Conservation (phyloP, 331 rosid species). For the Malus hybrid region DNA sequence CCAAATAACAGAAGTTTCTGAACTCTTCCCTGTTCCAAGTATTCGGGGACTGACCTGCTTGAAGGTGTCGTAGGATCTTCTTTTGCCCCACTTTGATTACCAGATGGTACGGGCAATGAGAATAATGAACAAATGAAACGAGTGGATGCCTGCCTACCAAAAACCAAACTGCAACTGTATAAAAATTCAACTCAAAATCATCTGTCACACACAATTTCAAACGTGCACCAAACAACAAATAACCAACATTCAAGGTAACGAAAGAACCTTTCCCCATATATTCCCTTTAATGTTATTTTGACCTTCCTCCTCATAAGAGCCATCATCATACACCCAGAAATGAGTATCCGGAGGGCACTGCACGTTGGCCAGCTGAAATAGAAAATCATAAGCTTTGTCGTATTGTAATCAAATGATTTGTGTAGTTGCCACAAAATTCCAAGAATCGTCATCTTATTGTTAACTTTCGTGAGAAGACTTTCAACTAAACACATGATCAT, state of each 20-base stretch:
- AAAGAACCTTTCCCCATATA: constrained; percentile 98
- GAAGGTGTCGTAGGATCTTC: constrained; percentile 49
- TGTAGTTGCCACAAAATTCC: background rate
- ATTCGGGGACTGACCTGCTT: constrained; percentile 67
- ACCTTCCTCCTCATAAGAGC: constrained; percentile 95
- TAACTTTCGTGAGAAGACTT: background rate
- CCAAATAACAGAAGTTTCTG: constrained; percentile 88
- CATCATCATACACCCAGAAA: constrained; percentile 98
- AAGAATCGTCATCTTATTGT: background rate
- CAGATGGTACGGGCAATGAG: constrained; percentile 76
- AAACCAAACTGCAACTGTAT: constrained; percentile 48
- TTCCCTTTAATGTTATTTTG: constrained; percentile 88
- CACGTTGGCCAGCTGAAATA: constrained; percentile 75
- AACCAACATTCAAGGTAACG: constrained; percentile 34
- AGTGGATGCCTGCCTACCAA: constrained; percentile 96
- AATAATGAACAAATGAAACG: constrained; percentile 75
- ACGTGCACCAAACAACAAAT: constrained; percentile 20
- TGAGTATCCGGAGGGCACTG: constrained; percentile 94
- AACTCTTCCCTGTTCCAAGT: constrained; percentile 67
- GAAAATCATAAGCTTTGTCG: constrained; percentile 9
- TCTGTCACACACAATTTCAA: constrained; percentile 8
- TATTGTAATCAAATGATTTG: background rate
- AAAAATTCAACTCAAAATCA: constrained; percentile 39
- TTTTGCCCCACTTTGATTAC: constrained; percentile 40
- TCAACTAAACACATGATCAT: background rate